Conservation (phyloP, 306 rosid species). For the Sechiopsis laciniata region DNA sequence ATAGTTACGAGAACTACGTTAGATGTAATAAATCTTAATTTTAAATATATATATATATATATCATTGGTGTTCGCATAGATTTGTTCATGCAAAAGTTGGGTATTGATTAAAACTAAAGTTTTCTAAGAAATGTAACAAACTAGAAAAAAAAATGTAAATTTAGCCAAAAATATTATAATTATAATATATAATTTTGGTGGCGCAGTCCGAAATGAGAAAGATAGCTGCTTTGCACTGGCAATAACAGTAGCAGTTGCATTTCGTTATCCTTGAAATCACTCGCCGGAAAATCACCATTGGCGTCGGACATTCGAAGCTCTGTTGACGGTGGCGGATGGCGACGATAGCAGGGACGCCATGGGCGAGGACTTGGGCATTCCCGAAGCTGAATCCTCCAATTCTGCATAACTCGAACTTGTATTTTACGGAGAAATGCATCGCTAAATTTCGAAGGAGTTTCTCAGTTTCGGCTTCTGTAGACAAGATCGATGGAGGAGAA, state of each 20-base stretch:
- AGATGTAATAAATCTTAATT: no score
- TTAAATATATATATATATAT: no score
- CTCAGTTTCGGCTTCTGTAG: conserved; percentile 44
- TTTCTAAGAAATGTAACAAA: no score
- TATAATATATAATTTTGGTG: no score
- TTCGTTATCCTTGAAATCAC: conserved; percentile 16
- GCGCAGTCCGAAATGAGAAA: no score
- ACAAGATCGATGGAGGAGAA: conserved; percentile 28
- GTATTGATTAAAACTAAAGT: no score
- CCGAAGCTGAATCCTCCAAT: conserved; percentile 34
- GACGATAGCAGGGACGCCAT: conserved; percentile 16
- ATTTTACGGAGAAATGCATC: conserved; percentile 14
- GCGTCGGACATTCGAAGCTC: conserved; percentile 4
- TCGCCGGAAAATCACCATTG: not conserved
- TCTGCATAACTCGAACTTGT: conserved; percentile 34
- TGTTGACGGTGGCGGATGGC: conserved; percentile 20
- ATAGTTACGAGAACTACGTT: no score
- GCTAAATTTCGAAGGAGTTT: conserved; percentile 37
- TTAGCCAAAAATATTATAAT: no score
- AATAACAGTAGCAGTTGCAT: not conserved
- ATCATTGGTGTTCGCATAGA: no score
- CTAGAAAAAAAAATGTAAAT: no score
- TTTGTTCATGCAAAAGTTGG: no score
- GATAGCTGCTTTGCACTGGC: not conserved
- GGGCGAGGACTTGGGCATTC: conserved; percentile 15